phyloP scores from a whole-genome alignment of 2,329 filamentous ascomycete species.

The Penicillium sp. region DNA sequence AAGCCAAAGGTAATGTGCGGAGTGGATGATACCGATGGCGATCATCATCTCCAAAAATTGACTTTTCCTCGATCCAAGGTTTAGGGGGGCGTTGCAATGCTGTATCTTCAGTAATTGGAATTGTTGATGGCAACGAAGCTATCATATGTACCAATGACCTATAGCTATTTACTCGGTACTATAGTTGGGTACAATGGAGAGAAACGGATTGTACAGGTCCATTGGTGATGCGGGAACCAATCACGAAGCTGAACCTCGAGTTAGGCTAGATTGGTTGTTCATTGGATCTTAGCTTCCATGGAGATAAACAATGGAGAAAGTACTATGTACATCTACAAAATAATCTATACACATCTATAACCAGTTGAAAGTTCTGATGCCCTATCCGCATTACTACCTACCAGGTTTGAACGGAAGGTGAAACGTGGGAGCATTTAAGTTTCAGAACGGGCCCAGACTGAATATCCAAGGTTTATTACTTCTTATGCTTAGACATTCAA shows the following conservation, averaged over 20 bases:
- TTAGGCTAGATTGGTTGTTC: neutral
- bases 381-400: neutral
- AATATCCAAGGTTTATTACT: too few species aligned
- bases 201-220: neutral
- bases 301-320: too few species aligned
- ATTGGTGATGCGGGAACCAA: neutral
- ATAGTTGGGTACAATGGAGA: neutral
- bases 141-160: neutral
- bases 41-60: constrained; percentile 21
- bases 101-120: neutral
- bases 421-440: neutral
- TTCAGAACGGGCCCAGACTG: neutral
- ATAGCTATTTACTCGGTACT: neutral
- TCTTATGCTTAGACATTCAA: neutral
- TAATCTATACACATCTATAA: too few species aligned
- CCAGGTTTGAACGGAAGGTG: neutral
- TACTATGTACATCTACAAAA: too few species aligned
- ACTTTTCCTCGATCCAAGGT: constrained; percentile 11
- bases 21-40: constrained; percentile 23
- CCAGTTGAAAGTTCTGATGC: neutral
- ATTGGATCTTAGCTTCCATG: neutral
- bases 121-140: neutral
- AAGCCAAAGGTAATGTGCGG: neutral
- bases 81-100: neutral
- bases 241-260: neutral